Percentiles rank a stretch among this genome's conserved stretches.
phyloP scores from a whole-genome alignment of 176 grass and related monocot genomes.

The sorghum (Sorghum bicolor) region DNA sequence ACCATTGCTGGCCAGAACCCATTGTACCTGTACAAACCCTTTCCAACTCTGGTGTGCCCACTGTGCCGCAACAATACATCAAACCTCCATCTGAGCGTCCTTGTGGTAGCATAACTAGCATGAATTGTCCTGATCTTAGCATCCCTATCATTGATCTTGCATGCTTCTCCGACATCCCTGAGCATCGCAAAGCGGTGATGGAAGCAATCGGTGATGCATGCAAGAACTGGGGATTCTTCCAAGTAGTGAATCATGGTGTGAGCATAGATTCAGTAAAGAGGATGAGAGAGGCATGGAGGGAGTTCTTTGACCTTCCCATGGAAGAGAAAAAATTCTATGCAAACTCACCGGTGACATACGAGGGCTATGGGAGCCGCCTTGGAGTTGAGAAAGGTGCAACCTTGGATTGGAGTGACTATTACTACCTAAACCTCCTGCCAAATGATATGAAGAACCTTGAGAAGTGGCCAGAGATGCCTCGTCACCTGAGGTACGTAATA shows the following conservation, averaged over 20 bases:
- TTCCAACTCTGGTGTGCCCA: constrained; percentile 25
- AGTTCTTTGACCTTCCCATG: constrained; percentile 59
- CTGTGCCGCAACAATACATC: constrained; percentile 49
- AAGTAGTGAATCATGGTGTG: constrained; percentile 65
- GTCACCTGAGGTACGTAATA: constrained; percentile 46
- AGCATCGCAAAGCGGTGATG: not conserved
- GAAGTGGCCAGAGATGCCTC: constrained; percentile 55
- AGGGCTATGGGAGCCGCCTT: constrained; percentile 77
- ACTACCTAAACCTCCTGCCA: constrained; percentile 52
- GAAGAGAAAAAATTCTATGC: constrained; percentile 49
- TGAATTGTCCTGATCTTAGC: not conserved
- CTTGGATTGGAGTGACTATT: constrained; percentile 79
- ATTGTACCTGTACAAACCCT: constrained; percentile 60
- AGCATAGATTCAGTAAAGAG: constrained; percentile 15
- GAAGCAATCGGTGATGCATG: constrained; percentile 50
- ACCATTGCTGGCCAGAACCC: constrained; percentile 60
- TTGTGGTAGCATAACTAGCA: not conserved
- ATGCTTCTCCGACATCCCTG: not conserved
- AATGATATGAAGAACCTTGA: constrained; percentile 20
- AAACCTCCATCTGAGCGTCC: constrained; percentile 45
- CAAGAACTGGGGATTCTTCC: constrained; percentile 79
- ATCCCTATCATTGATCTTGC: constrained; percentile 63
- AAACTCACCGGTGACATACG: constrained; percentile 59
- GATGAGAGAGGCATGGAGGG: constrained; percentile 56
- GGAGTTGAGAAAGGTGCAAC: constrained; percentile 62